Conservation (phyloP, 495 filamentous ascomycete species). For the Penicillium silybi region DNA sequence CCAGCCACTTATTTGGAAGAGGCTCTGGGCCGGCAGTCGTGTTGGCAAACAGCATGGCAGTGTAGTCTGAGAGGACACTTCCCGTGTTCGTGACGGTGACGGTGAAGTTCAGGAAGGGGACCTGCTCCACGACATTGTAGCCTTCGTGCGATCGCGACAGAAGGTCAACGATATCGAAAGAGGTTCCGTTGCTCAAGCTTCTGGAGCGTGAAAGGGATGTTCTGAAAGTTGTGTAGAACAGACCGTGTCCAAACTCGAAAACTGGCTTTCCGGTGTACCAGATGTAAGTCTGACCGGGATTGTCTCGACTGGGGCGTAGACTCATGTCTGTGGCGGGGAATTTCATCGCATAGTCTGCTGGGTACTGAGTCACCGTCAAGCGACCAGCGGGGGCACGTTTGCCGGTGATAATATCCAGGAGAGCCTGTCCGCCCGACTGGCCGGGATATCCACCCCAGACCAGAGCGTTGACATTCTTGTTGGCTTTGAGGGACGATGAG, state of each 20-base stretch:
- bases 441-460: conserved; percentile 59
- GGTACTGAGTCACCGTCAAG: conserved; percentile 56
- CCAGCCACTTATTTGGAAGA: conserved; percentile 60
- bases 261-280: conserved; percentile 55
- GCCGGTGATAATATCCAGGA: conserved; percentile 53
- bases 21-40: conserved; percentile 56
- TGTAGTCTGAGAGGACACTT: conserved; percentile 52
- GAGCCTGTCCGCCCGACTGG: conserved; percentile 54
- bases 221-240: conserved; percentile 50
- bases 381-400: conserved; percentile 54
- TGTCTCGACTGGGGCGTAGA: conserved; percentile 43
- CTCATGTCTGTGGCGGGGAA: conserved; percentile 56
- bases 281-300: conserved; percentile 55
- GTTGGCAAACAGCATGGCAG: conserved; percentile 53
- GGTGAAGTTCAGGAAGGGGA: conserved; percentile 45
- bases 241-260: conserved; percentile 53
- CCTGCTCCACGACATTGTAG: conserved; percentile 27
- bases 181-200: background rate
- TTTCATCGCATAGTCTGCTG: conserved; percentile 47
- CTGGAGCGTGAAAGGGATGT: conserved; percentile 21
- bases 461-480: conserved; percentile 48
- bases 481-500: conserved; percentile 46
- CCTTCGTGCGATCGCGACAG: conserved; percentile 22
- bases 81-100: conserved; percentile 52
- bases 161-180: conserved; percentile 29